phyloP scores from a whole-genome alignment of 192 early-diverging fungal species.

The Mortierella alpina region DNA sequence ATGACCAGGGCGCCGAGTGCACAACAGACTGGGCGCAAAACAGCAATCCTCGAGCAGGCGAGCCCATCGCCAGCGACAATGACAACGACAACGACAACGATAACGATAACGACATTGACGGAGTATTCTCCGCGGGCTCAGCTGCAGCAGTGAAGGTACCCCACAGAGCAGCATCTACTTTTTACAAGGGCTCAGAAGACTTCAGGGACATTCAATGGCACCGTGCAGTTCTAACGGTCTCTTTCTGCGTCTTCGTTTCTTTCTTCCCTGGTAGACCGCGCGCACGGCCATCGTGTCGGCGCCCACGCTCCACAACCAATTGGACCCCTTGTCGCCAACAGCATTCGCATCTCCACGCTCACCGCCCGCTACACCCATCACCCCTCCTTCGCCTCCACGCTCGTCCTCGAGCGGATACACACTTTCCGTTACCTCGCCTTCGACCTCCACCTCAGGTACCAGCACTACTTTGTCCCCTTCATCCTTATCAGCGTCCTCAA shows the following conservation, averaged over 20 bases:
- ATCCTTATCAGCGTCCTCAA: not conserved
- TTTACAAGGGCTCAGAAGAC: too few relatives aligned
- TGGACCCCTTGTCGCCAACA: too few relatives aligned
- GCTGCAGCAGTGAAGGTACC: not conserved
- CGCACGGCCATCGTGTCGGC: too few relatives aligned
- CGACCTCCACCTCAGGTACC: not conserved
- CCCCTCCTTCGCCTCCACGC: not conserved
- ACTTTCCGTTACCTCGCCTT: not conserved
- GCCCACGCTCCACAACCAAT: too few relatives aligned
- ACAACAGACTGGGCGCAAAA: not conserved
- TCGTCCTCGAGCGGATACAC: not conserved
- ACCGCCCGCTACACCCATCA: constrained; percentile 2
- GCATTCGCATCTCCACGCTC: too few relatives aligned
- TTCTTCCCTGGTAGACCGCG: too few relatives aligned
- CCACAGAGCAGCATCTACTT: too few relatives aligned
- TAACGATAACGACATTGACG: not conserved
- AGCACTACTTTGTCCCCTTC: not conserved
- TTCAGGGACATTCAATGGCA: too few relatives aligned
- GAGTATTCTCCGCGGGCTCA: not conserved
- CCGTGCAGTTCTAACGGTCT: too few relatives aligned
- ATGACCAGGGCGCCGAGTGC: not conserved
- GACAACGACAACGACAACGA: constrained; percentile 1
- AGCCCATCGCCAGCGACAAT: not conserved
- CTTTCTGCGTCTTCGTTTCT: too few relatives aligned
- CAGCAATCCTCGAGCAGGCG: not conserved